Conservation (phyloP, 1,284 basidiomycete species). For the Malassezia nana region DNA sequence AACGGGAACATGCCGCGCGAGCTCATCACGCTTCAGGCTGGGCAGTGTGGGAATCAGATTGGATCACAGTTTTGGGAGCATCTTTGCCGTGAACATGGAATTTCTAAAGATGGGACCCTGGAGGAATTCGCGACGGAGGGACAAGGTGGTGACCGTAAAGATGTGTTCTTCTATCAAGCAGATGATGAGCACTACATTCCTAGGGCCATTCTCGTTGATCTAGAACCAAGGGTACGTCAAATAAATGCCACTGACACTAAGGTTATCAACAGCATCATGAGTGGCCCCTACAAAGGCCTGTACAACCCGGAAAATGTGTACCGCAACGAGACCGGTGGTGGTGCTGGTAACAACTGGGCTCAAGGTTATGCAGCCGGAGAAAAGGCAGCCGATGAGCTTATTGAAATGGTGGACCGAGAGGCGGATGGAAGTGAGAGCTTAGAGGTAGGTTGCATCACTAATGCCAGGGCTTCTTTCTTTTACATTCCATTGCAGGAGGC, state of each 20-base stretch:
- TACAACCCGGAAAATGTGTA: constrained; percentile 99
- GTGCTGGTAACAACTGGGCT: constrained; percentile 98
- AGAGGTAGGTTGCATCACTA: constrained; percentile 59
- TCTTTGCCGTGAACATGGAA: constrained; percentile 46
- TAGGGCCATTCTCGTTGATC: constrained; percentile 85
- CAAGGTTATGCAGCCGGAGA: constrained; percentile 77
- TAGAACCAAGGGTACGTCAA: constrained; percentile 78
- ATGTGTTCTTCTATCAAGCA: constrained; percentile 99
- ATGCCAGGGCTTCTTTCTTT: constrained; percentile 85
- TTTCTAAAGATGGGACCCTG: constrained; percentile 43
- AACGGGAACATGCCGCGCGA: constrained; percentile 36
- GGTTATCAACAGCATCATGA: constrained; percentile 92
- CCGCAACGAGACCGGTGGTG: constrained; percentile 85
- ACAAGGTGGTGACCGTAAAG: constrained; percentile 66
- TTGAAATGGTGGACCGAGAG: constrained; percentile 98
- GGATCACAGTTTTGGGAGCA: constrained; percentile 49
- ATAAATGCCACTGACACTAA: constrained; percentile 45
- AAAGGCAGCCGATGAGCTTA: constrained; percentile 85
- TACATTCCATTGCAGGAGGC: constrained; percentile 97
- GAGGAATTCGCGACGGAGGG: constrained; percentile 43
- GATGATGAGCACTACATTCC: constrained; percentile 99
- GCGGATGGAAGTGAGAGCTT: constrained; percentile 95
- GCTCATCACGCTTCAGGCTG: constrained; percentile 46
- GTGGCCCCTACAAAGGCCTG: constrained; percentile 79
- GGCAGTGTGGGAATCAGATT: constrained; percentile 47